Percentiles rank a stretch among this genome's conserved stretches.
phyloP scores from a whole-genome alignment of 1,139 yeast genomes.

The Pichia cactophila region DNA sequence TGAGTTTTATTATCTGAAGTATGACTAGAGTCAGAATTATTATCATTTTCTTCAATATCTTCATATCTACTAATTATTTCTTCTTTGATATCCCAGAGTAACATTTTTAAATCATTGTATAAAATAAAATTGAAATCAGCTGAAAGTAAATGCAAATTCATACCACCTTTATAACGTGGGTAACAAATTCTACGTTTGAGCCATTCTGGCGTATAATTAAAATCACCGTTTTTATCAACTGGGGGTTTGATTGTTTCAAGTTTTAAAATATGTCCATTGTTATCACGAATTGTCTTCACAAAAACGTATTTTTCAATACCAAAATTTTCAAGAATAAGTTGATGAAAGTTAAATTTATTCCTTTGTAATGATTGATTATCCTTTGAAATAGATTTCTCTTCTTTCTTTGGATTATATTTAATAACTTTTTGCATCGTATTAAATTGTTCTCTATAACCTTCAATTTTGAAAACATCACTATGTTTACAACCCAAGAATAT shows the following conservation, averaged over 20 bases:
- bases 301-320: constrained; percentile 25
- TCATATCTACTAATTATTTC: constrained; percentile 9
- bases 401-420: constrained; percentile 6
- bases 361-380: not conserved
- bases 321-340: constrained; percentile 15
- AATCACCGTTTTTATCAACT: constrained; percentile 8
- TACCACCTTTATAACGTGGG: constrained; percentile 39
- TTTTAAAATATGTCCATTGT: constrained; percentile 32
- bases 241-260: constrained; percentile 29
- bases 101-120: constrained; percentile 21
- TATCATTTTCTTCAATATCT: not conserved
- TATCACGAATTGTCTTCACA: constrained; percentile 33
- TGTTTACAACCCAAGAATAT: constrained; percentile 8
- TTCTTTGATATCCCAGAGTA: constrained; percentile 22
- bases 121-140: constrained; percentile 15
- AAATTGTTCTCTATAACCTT: constrained; percentile 9
- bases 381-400: not conserved
- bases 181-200: constrained; percentile 34
- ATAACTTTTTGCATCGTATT: constrained; percentile 8
- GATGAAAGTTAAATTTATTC: constrained; percentile 16
- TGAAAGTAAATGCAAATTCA: constrained; percentile 34
- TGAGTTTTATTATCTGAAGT: not conserved
- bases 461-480: constrained; percentile 7
- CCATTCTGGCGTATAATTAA: constrained; percentile 27
- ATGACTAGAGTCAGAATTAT: not conserved